phyloP scores from a whole-genome alignment of 2,329 filamentous ascomycete species.

The Coniochaeta prunicola region DNA sequence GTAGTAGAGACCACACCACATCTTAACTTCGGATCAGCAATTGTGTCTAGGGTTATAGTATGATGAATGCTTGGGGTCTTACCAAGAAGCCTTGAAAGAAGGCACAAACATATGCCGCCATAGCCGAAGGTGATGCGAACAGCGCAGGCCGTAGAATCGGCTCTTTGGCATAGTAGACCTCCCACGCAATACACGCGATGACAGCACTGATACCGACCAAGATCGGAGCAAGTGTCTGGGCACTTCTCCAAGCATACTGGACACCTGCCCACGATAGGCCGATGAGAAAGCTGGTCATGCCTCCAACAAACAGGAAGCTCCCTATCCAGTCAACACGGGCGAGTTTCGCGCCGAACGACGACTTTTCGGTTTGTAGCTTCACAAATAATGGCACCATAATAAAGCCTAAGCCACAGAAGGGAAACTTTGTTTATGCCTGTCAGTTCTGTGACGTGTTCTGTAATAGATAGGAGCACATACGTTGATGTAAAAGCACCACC shows the following conservation, averaged over 20 bases:
- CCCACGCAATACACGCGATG: constrained; percentile 27
- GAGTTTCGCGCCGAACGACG: constrained; percentile 25
- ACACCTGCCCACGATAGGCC: constrained; percentile 40
- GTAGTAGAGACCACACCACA: constrained; percentile 25
- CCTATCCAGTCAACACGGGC: constrained; percentile 37
- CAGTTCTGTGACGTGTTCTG: not conserved
- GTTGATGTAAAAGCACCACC: constrained; percentile 42
- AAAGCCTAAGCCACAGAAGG: constrained; percentile 31
- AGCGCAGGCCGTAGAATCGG: constrained; percentile 24
- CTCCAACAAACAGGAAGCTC: constrained; percentile 34
- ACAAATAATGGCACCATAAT: constrained; percentile 32
- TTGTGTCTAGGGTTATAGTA: not conserved
- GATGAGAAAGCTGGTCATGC: constrained; percentile 35
- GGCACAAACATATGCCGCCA: constrained; percentile 22
- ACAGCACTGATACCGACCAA: constrained; percentile 33
- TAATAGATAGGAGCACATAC: not conserved
- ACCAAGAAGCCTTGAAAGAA: constrained; percentile 19
- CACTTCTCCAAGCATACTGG: constrained; percentile 32
- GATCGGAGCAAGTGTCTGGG: constrained; percentile 32
- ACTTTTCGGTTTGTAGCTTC: constrained; percentile 26
- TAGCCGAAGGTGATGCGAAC: constrained; percentile 20
- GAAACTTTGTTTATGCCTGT: constrained; percentile 17
- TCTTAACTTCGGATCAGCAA: not conserved
- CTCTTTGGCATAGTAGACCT: constrained; percentile 20
- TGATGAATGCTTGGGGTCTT: not conserved